Conservation (phyloP, 2,329 filamentous ascomycete genomes). For the Chaetomium strumarium region DNA sequence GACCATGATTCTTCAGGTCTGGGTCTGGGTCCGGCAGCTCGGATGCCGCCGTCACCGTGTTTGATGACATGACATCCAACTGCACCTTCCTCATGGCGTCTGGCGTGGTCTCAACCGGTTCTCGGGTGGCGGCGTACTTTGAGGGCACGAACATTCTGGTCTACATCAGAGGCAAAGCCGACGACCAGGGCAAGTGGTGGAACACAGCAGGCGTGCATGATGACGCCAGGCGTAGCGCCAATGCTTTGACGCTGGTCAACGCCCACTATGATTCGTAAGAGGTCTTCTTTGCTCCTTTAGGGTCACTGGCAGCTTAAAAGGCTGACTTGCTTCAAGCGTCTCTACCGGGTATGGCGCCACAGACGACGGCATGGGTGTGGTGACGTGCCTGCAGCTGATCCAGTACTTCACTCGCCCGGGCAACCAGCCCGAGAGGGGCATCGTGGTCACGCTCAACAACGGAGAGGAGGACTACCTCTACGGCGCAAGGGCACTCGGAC, state of each 20-base stretch:
- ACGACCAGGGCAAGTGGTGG: slow-evolving; percentile 72
- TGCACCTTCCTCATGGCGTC: slow-evolving; percentile 55
- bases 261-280: slow-evolving; percentile 78
- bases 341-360: slow-evolving; percentile 90
- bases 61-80: slow-evolving; percentile 75
- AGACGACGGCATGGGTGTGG: slow-evolving; percentile 85
- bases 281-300: slow-evolving; percentile 22
- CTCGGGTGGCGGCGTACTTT: slow-evolving; percentile 61
- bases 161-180: slow-evolving; percentile 78
- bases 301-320: background rate
- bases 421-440: slow-evolving; percentile 69
- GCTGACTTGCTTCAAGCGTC: slow-evolving; percentile 40
- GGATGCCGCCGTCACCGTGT: slow-evolving; percentile 47
- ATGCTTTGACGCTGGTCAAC: slow-evolving; percentile 82
- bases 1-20: slow-evolving; percentile 20
- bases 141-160: slow-evolving; percentile 90
- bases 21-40: slow-evolving; percentile 11
- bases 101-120: slow-evolving; percentile 9
- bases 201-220: slow-evolving; percentile 33
- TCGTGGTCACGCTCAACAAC: slow-evolving; percentile 87
- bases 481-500: slow-evolving; percentile 77
- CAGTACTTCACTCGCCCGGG: slow-evolving; percentile 73
- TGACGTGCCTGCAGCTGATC: slow-evolving; percentile 79
- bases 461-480: slow-evolving; percentile 91
- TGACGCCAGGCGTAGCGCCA: slow-evolving; percentile 44